Evolutionary conservation across 2,329 filamentous ascomycete genomes (phyloP).

Genomic region (Pestalotiopsis sp.): DNA sequence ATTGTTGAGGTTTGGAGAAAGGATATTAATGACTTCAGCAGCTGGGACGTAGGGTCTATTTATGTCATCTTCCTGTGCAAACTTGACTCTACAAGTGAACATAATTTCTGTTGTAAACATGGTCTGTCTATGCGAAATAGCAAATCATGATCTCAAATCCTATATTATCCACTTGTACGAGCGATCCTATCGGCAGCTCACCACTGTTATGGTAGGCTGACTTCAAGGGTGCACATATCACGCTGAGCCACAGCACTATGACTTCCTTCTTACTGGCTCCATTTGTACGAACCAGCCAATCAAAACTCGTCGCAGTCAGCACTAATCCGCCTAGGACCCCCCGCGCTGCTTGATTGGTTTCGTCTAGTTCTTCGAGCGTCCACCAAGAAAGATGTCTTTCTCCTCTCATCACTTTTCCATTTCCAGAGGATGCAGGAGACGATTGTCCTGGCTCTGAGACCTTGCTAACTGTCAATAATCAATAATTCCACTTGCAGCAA

Average conservation of each 20-base stretch:
- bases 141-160: background rate
- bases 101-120: background rate
- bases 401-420: background rate
- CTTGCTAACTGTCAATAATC: too few relatives aligned
- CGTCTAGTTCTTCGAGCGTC: background rate
- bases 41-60: background rate
- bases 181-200: background rate
- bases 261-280: slow-evolving; percentile 11
- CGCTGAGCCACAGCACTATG: background rate
- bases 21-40: background rate
- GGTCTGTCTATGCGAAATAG: background rate
- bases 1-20: slow-evolving; percentile 12
- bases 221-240: background rate
- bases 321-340: background rate
- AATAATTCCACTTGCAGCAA: background rate
- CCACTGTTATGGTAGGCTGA: background rate
- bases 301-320: background rate
- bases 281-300: slow-evolving; percentile 29
- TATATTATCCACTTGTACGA: background rate
- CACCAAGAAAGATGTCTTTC: background rate
- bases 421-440: too few relatives aligned
- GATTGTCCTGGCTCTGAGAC: too few relatives aligned
- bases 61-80: background rate
- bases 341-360: background rate
- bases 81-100: background rate